Evolutionary conservation across 495 filamentous ascomycete species (phyloP), one percentile per base, ranked within the genome.

Genomic region (Cercophora sp.): DNA sequence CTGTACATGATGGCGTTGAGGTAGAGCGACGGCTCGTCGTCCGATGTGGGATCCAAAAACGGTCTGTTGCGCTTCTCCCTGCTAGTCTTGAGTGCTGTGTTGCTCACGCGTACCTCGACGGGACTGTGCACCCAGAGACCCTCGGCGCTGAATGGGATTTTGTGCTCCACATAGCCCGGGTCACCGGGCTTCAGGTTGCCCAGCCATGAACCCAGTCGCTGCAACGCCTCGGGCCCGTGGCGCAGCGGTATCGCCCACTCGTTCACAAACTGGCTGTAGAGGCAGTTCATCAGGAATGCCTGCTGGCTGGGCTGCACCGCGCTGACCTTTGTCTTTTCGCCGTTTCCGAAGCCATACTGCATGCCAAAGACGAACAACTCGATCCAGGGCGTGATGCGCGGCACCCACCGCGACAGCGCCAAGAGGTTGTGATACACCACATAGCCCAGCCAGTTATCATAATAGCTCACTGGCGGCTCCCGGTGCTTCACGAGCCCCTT

Each of bases 1-100:
- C 93, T 79, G 71, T 97, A 98, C 54, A 98, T 85, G 10, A 92
- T 96, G 13, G 93, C 92, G 59, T 98, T 98, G 48, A 98, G 80
- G 66, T 96, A 97, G 13, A 98, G 79, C 1, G 92, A 93, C 5
- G 93, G 87, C 2, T 80, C 84, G 50, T 85, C 78, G 10, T 65
- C 59, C 11, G 61, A 66, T 2, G 79, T 75, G 4, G 76, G 87
- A 68, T 97, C 94, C 18, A 98, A 82, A 67, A 80, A 90, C 1
- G 92, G 87, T 11, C 87, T 79, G 55, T 64, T 72, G 20, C 70
- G 75, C 19, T 58, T 54, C 24, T 70, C 58, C 9, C 51, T 52
- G 37, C 61, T 60, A 23, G 69, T 65, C 10, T 62, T 53, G n/a
- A 68, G 63, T 1, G 84, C 82, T 23, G 87, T 85, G 64, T 96